Conservation (phyloP, 148 eudicot species). For the Rhododendron molle region DNA sequence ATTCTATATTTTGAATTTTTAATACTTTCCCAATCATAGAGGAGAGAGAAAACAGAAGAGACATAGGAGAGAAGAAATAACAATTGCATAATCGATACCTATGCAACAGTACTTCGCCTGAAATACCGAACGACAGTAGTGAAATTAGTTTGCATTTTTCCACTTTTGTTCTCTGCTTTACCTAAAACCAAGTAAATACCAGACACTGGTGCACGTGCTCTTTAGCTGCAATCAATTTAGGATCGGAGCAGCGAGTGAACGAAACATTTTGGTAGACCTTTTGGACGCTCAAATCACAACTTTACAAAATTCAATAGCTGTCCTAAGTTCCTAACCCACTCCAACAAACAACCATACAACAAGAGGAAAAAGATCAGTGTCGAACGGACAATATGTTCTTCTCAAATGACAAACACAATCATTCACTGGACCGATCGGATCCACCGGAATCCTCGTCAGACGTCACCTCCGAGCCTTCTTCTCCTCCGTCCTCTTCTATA, state of each 20-base stretch:
- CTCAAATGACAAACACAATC: not conserved
- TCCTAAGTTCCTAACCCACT: not conserved
- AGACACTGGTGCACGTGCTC: too few species aligned
- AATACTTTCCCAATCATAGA: too few species aligned
- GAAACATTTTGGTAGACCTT: not conserved
- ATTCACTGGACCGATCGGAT: conserved; percentile 30
- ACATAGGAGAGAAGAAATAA: too few species aligned
- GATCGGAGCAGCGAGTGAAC: not conserved
- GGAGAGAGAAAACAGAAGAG: too few species aligned
- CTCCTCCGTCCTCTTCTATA: conserved; percentile 51
- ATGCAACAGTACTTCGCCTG: too few species aligned
- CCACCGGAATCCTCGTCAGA: conserved; percentile 52
- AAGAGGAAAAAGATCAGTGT: not conserved
- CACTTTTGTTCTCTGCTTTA: too few species aligned
- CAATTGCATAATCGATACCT: too few species aligned
- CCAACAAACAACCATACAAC: not conserved
- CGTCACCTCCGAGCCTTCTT: conserved; percentile 51
- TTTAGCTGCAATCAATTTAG: not conserved
- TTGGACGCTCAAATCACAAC: not conserved
- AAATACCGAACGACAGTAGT: too few species aligned
- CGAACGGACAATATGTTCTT: not conserved
- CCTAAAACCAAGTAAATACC: too few species aligned
- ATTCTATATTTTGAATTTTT: too few species aligned
- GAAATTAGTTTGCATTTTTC: too few species aligned
- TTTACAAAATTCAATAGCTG: not conserved